phyloP scores from a whole-genome alignment of 768 basidiomycete species.

The Lepiota brunneoincarnata region DNA sequence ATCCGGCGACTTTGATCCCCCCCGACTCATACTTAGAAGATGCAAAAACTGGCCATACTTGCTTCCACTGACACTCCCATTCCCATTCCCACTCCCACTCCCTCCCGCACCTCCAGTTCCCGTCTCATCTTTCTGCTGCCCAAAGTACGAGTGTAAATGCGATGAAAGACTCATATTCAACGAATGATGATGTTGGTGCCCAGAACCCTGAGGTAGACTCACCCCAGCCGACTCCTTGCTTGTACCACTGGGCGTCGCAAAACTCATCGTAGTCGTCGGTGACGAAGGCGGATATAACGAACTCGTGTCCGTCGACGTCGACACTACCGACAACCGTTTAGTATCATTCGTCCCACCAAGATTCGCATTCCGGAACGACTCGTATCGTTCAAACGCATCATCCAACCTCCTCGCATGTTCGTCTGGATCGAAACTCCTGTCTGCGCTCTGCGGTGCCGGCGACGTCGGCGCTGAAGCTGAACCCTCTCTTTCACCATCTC shows the following conservation, averaged over 20 bases:
- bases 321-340: constrained; percentile 64
- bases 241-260: constrained; percentile 16
- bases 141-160: constrained; percentile 3
- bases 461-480: constrained; percentile 1
- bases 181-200: background rate
- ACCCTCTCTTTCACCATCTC: too few species aligned
- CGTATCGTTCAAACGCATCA: constrained; percentile 89
- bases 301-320: constrained; percentile 32
- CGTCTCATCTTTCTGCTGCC: constrained; percentile 2
- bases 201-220: too few species aligned
- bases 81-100: too few species aligned
- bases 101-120: constrained; percentile 5
- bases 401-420: constrained; percentile 52
- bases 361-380: constrained; percentile 67
- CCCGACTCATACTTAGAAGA: constrained; percentile 54
- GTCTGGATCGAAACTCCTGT: constrained; percentile 20
- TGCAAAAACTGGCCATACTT: constrained; percentile 52
- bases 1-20: constrained; percentile 41
- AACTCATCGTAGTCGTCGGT: constrained; percentile 33
- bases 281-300: constrained; percentile 29
- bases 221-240: background rate
- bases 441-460: constrained; percentile 21
- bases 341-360: constrained; percentile 22
- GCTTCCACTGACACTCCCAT: constrained; percentile 17
- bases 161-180: constrained; percentile 8